A percentile compares a stretch with the other conserved stretches of the same genome.
These are phyloP conservation scores for Trichoderma cornu-damae DNA, from an alignment of 2,329 filamentous ascomycete species.

Conservation along the genomic window DNA sequence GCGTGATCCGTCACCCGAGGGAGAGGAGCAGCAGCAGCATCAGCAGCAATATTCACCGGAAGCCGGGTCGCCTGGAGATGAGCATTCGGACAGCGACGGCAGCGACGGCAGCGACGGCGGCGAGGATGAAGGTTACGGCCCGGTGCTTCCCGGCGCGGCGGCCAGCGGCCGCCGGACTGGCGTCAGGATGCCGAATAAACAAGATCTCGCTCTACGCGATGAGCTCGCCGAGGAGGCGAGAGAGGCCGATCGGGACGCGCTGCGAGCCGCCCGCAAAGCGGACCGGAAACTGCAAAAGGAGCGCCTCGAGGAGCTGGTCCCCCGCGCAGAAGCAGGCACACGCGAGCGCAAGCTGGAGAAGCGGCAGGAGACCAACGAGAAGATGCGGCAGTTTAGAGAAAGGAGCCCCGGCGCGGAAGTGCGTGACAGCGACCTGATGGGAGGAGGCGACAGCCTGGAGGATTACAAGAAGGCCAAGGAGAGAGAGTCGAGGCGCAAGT, in stretches of 20 bases:
- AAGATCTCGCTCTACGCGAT: slow-evolving; percentile 64
- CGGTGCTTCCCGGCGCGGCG: slow-evolving; percentile 28
- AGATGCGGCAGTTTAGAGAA: slow-evolving; percentile 68
- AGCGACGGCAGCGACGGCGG: too few species aligned
- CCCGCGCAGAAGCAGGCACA: slow-evolving; percentile 76
- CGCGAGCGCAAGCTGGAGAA: slow-evolving; percentile 85
- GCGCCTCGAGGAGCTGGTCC: slow-evolving; percentile 71
- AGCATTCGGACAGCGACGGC: neutral
- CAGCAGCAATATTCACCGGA: slow-evolving; percentile 1
- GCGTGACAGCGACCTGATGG: slow-evolving; percentile 67
- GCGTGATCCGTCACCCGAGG: slow-evolving; percentile 21
- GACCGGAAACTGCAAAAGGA: slow-evolving; percentile 66
- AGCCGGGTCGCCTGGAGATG: neutral
- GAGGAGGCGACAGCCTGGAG: slow-evolving; percentile 57
- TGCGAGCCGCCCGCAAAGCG: slow-evolving; percentile 56
- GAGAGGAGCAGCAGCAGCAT: neutral
- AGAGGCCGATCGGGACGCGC: slow-evolving; percentile 46
- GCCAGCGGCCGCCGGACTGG: slow-evolving; percentile 34
- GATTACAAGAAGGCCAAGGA: slow-evolving; percentile 65
- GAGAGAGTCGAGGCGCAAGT: slow-evolving; percentile 67
- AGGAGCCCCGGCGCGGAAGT: slow-evolving; percentile 55
- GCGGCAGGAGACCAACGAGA: slow-evolving; percentile 64
- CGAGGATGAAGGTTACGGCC: slow-evolving; percentile 49
- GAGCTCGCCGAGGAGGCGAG: slow-evolving; percentile 49
- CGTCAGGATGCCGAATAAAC: slow-evolving; percentile 61